Conservation (phyloP, 768 basidiomycete genomes). For the Coprinopsis sp. region DNA sequence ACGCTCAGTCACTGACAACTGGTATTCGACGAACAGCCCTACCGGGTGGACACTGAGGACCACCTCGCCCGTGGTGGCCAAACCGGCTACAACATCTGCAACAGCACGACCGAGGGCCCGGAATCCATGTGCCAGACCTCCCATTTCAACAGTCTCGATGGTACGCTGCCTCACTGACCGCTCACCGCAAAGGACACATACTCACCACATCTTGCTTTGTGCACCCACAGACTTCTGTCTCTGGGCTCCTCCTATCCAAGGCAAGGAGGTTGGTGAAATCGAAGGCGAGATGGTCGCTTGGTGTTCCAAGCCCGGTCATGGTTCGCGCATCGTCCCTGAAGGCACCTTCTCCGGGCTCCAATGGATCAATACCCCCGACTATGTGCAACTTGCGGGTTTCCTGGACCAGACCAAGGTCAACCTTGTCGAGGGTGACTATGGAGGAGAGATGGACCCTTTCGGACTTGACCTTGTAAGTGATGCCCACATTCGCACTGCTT, state of each 20-base stretch:
- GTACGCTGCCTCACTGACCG: slow-evolving; percentile 16
- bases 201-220: too few species aligned
- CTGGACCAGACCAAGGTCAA: slow-evolving; percentile 54
- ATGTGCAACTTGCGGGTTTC: slow-evolving; percentile 53
- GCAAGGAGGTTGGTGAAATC: slow-evolving; percentile 48
- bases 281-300: slow-evolving; percentile 63
- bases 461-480: slow-evolving; percentile 52
- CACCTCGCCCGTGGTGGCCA: slow-evolving; percentile 39
- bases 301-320: slow-evolving; percentile 61
- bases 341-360: slow-evolving; percentile 57
- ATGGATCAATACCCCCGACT: slow-evolving; percentile 46
- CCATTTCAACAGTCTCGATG: slow-evolving; percentile 42
- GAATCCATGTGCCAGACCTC: slow-evolving; percentile 54
- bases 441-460: slow-evolving; percentile 70
- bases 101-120: slow-evolving; percentile 54
- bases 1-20: too few species aligned
- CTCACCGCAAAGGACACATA: not conserved
- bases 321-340: slow-evolving; percentile 57
- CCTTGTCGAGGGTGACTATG: slow-evolving; percentile 43
- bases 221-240: slow-evolving; percentile 54
- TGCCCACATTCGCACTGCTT: too few species aligned
- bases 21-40: too few species aligned
- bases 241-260: slow-evolving; percentile 45
- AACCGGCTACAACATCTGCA: slow-evolving; percentile 58
- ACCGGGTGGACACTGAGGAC: slow-evolving; percentile 9